Evolutionary conservation across 2,329 filamentous ascomycete genomes (phyloP).

Genomic region (Pseudogymnoascus sp.): DNA sequence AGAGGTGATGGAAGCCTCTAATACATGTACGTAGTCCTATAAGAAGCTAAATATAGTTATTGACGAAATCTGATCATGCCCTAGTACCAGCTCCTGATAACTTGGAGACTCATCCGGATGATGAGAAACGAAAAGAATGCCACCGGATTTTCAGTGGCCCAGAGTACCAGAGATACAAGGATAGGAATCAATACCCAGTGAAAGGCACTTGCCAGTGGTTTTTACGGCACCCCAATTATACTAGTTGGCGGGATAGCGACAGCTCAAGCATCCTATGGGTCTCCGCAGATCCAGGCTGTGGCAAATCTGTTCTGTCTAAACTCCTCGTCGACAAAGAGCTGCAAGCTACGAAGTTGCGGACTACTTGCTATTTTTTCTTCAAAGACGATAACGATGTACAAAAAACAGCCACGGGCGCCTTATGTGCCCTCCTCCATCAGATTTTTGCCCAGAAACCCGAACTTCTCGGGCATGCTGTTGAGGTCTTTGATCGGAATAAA

Average conservation of each 20-base stretch:
- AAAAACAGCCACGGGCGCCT: constrained; percentile 29
- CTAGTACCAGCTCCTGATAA: neutral
- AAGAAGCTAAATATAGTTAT: neutral
- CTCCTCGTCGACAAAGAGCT: constrained; percentile 28
- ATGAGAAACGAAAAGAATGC: neutral
- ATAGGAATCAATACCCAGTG: constrained; percentile 22
- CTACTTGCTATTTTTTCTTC: constrained; percentile 39
- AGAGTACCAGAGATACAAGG: constrained; percentile 30
- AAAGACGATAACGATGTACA: constrained; percentile 31
- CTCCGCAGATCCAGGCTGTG: constrained; percentile 35
- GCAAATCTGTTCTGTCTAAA: constrained; percentile 33
- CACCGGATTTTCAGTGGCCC: neutral
- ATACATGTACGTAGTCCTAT: neutral
- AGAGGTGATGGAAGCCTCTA: neutral
- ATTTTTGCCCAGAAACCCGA: constrained; percentile 28
- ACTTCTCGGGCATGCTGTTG: constrained; percentile 30
- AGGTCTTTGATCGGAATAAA: constrained; percentile 19
- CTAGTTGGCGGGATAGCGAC: constrained; percentile 23
- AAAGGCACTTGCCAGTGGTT: constrained; percentile 30
- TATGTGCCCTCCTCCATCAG: constrained; percentile 37
- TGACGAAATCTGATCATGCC: neutral
- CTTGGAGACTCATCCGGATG: neutral
- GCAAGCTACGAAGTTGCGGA: constrained; percentile 13
- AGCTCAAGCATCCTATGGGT: constrained; percentile 29
- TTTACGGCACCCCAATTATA: constrained; percentile 27